phyloP scores from a whole-genome alignment of 257 asterid species.

The Nicotiana undulata region DNA sequence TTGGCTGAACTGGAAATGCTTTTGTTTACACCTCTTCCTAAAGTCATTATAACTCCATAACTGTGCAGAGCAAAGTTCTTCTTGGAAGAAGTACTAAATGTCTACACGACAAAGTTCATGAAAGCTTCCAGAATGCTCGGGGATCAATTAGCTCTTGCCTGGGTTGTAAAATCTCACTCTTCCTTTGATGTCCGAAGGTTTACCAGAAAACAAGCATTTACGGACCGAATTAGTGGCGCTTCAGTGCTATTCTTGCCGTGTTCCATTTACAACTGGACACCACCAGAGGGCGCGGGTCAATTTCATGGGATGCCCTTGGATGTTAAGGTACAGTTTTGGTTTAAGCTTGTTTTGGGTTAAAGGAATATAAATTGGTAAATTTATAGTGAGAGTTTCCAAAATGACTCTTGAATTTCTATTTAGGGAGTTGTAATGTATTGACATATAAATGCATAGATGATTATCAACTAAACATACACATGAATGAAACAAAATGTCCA shows the following conservation, averaged over 20 bases:
- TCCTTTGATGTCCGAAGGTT: conserved; percentile 46
- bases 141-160: conserved; percentile 92
- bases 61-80: conserved; percentile 56
- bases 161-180: conserved; percentile 64
- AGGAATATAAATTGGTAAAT: background rate
- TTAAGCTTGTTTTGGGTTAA: background rate
- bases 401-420: background rate
- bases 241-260: conserved; percentile 81
- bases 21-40: background rate
- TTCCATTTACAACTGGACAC: conserved; percentile 86
- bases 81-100: conserved; percentile 57
- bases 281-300: conserved; percentile 98
- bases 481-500: background rate
- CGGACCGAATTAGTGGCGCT: conserved; percentile 44
- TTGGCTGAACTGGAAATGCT: background rate
- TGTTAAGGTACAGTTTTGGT: conserved; percentile 58
- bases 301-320: conserved; percentile 97
- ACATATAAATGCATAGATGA: background rate
- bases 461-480: background rate
- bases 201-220: conserved; percentile 53
- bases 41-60: conserved; percentile 7
- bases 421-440: background rate
- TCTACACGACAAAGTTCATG: conserved; percentile 55
- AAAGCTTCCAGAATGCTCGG: conserved; percentile 95
- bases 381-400: background rate